Evolutionary conservation across 768 basidiomycete genomes (phyloP), one percentile per base, ranked within the genome.

Genomic region (Tulasnella sp.): DNA sequence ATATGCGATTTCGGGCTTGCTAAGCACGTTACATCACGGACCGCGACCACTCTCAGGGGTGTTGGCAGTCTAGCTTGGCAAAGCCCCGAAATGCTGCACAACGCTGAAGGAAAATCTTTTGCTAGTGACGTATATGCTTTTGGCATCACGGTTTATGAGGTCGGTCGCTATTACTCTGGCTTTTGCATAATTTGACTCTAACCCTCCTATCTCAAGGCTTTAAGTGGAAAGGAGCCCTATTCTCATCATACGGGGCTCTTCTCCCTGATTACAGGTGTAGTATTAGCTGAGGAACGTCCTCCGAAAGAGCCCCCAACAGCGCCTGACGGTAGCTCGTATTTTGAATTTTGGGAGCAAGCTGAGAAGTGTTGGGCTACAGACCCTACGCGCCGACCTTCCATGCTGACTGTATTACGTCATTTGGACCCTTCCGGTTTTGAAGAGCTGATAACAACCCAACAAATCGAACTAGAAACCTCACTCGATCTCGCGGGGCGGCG

Each of bases 1-100:
- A 23, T 70, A 20, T 70, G 70, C 70, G 70, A 70, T 29, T 70
- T 70, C n/a, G 70, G 70, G 20, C 70, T 70, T 32, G 32, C 70
- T n/a, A 35, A 40, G 6, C 40, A 35, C 32, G 40, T 35, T 2
- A 35, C 70, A 20, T 35, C 40, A 10, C 42, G 40, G 5, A 70
- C 70, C 18, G 18, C 32, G 29, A 35, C 70, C 20, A 20, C 70
- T 5, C 70, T 70, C 20, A 23, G 40, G 70, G 35, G 40, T 4
- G 1, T 70, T 20, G 70, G 70, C 11, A 70, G 35, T 20, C 5
- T 35, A 20, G n/a, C 35, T 20, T 70, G 70, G 70, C 70, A 70
- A 35, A 70, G 70, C 29, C 70, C 70, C 29, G 70, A 70, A 32
- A 18, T 70, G 29, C 32, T 35, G 29, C 18, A 35, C 6, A 40